phyloP scores from a whole-genome alignment of 176 grass and related monocot genomes.

The Calamus simplicifolius region DNA sequence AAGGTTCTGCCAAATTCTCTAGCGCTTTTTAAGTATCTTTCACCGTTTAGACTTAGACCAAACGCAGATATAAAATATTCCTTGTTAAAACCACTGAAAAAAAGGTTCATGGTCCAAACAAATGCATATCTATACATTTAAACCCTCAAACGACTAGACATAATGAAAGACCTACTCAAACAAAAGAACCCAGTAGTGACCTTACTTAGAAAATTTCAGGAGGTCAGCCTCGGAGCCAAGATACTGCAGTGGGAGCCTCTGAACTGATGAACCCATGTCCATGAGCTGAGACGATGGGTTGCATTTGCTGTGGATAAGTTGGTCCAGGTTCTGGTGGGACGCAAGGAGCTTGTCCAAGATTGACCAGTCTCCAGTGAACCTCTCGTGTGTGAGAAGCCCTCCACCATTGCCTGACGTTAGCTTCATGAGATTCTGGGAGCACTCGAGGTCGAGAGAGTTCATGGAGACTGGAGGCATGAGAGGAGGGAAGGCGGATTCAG shows the following conservation, averaged over 20 bases:
- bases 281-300: not conserved
- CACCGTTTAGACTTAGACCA: too few species aligned
- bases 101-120: too few species aligned
- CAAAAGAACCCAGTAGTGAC: not conserved
- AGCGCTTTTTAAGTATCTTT: too few species aligned
- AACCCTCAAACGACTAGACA: too few species aligned
- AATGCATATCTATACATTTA: too few species aligned
- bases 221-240: slow-evolving; percentile 8
- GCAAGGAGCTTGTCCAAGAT: slow-evolving; percentile 18
- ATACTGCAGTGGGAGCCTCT: slow-evolving; percentile 2
- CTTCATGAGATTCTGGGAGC: slow-evolving; percentile 15
- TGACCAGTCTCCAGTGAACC: slow-evolving; percentile 13
- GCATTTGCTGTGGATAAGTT: slow-evolving; percentile 6
- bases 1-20: too few species aligned
- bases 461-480: not conserved
- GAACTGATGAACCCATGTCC: slow-evolving; percentile 1
- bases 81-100: too few species aligned
- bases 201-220: slow-evolving; percentile 2
- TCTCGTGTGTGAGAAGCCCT: slow-evolving; percentile 5
- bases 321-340: slow-evolving; percentile 7
- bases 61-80: too few species aligned
- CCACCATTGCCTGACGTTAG: not conserved
- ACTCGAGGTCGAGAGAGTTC: slow-evolving; percentile 7
- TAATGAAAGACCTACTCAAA: too few species aligned
- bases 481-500: not conserved